These are phyloP conservation scores for Trichothecium roseum DNA, from an alignment of 2,329 filamentous ascomycete species.

Conservation along the genomic window DNA sequence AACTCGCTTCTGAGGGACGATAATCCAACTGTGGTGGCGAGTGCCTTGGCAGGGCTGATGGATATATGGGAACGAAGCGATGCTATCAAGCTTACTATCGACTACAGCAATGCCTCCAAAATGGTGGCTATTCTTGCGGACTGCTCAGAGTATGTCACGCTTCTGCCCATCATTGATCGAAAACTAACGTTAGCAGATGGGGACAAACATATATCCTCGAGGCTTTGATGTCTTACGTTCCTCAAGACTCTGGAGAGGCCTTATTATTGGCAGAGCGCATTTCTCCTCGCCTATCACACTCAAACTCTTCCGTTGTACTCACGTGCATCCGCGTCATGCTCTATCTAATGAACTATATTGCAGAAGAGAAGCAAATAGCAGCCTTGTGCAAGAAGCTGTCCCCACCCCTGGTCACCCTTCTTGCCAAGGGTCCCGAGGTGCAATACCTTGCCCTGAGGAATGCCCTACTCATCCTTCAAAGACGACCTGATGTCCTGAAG, in stretches of 20 bases:
- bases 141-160: constrained; percentile 73
- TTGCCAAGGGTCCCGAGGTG: constrained; percentile 96
- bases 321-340: constrained; percentile 94
- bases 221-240: constrained; percentile 94
- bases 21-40: constrained; percentile 94
- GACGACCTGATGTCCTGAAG: constrained; percentile 81
- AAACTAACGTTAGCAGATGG: constrained; percentile 51
- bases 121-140: constrained; percentile 94
- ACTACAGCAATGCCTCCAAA: constrained; percentile 95
- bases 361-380: constrained; percentile 79
- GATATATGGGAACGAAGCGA: constrained; percentile 99
- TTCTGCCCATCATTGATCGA: background rate
- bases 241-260: constrained; percentile 81
- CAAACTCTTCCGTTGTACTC: constrained; percentile 90
- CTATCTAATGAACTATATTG: constrained; percentile 98
- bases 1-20: constrained; percentile 88
- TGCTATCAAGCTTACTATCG: constrained; percentile 94
- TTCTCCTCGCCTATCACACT: constrained; percentile 88
- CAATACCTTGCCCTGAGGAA: constrained; percentile 94
- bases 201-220: constrained; percentile 98
- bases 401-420: constrained; percentile 83
- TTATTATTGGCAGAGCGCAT: constrained; percentile 86
- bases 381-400: constrained; percentile 86
- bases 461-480: constrained; percentile 84
- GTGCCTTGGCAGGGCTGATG: constrained; percentile 80